These are phyloP conservation scores for Claviceps arundinis DNA, from an alignment of 2,329 filamentous ascomycete genomes.

Conservation along the genomic window DNA sequence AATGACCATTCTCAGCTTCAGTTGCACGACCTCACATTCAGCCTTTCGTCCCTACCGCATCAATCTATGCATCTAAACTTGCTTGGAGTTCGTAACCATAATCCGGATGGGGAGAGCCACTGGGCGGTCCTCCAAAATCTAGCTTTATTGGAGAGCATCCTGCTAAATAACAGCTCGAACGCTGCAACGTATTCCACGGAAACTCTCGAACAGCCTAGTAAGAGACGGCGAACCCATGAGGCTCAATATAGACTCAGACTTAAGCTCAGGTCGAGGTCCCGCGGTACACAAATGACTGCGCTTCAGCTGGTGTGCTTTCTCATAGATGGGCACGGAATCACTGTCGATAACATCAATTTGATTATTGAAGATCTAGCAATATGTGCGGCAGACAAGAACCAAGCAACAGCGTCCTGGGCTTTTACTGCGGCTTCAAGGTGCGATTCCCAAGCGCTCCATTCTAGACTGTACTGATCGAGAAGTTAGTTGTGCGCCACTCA, in stretches of 20 bases:
- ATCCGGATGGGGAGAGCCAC: slow-evolving; percentile 41
- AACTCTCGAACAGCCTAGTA: slow-evolving; percentile 35
- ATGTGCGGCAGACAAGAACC: slow-evolving; percentile 57
- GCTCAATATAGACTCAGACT: slow-evolving; percentile 33
- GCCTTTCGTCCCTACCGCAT: slow-evolving; percentile 27
- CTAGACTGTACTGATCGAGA: slow-evolving; percentile 9
- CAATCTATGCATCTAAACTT: slow-evolving; percentile 33
- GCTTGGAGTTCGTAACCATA: slow-evolving; percentile 41
- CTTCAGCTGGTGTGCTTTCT: slow-evolving; percentile 47
- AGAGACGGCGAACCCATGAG: slow-evolving; percentile 32
- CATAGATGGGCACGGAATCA: slow-evolving; percentile 30
- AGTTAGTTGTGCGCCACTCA: slow-evolving; percentile 18
- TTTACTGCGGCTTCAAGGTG: slow-evolving; percentile 73
- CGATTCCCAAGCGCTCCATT: slow-evolving; percentile 10
- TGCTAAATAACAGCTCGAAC: slow-evolving; percentile 17
- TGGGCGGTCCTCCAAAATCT: slow-evolving; percentile 48
- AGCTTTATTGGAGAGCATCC: slow-evolving; percentile 40
- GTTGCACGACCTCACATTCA: slow-evolving; percentile 60
- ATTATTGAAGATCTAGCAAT: slow-evolving; percentile 44
- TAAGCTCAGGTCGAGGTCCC: slow-evolving; percentile 32
- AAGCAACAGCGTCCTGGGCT: slow-evolving; percentile 60
- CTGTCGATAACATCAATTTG: slow-evolving; percentile 37
- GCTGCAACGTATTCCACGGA: slow-evolving; percentile 12
- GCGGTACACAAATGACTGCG: slow-evolving; percentile 33
- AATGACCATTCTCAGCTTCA: slow-evolving; percentile 60